Base-by-base conservation (phyloP, 345 rosid genomes). In the Diplotaxis tenuifolia region DNA sequence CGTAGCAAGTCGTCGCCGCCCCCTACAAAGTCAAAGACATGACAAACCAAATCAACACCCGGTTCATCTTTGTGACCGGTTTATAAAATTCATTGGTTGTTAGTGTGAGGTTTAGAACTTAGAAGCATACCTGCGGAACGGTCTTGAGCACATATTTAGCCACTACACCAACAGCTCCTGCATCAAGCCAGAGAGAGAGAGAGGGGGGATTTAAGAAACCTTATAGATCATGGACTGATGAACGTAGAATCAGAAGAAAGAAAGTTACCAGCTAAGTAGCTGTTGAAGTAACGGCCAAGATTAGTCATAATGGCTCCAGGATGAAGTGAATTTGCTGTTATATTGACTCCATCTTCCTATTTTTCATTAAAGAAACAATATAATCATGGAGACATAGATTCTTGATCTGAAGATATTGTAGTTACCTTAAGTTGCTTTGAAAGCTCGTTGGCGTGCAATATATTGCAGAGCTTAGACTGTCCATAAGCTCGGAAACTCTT, bases 1-100 rank as follows among this genome's bases (percentile, higher is more conserved):
- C 86, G 67, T 85, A 88, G 76, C 93, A 90, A 50, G 92, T 85
- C 16, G 96, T 86, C 40, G 94, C 92, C 0, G 92, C 92, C 47
- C 92, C 96, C 92, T 88, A 55, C 68, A 61, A 19, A 61, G 14
- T 32, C 21, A 5, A 15, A 50, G 25, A 52, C 45, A 65, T 38
- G 19, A 15, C 56, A 11, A 38, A 34, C 45, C 23, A 10, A 31
- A 31, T 31, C 47, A 60, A 31, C 65, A 31, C 45, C 64, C n/a
- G n/a, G n/a, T n/a, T n/a, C n/a, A n/a, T n/a, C n/a, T n/a, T n/a
- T n/a, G n/a, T n/a, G n/a, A n/a, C n/a, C n/a, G n/a, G n/a, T n/a
- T n/a, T n/a, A n/a, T n/a, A n/a, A n/a, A n/a, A n/a, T n/a, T n/a
- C n/a, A n/a, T n/a, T n/a, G n/a, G n/a, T n/a, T n/a, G n/a, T n/a